Percentiles rank a stretch among this genome's conserved stretches.
These are phyloP conservation scores for Lactuca sativa DNA, from an alignment of 129 eudicot genomes.

Conservation along the genomic window DNA sequence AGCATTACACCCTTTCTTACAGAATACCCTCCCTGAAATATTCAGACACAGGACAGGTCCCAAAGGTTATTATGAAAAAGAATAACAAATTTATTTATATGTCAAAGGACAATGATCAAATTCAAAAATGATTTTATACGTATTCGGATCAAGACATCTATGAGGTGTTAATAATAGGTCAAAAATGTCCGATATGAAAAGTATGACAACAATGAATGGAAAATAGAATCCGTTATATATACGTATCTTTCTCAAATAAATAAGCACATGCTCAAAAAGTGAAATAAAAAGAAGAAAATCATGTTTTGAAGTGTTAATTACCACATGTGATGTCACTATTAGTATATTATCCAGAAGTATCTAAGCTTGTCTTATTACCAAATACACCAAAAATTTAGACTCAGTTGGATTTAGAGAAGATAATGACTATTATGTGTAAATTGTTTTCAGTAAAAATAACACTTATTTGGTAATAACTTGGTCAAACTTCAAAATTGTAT, in stretches of 20 bases:
- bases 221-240: neutral
- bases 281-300: neutral
- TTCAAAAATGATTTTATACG: conserved; percentile 5
- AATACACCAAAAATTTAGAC: no score
- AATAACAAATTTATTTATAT: no score
- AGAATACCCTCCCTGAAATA: conserved; percentile 91
- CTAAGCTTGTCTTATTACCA: no score
- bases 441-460: no score
- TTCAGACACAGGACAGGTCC: neutral
- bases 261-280: neutral
- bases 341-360: no score
- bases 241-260: neutral
- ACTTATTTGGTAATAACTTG: no score
- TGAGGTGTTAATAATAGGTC: conserved; percentile 4
- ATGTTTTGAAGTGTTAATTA: neutral
- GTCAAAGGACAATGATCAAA: neutral
- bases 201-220: neutral
- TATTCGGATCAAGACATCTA: neutral
- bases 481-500: no score
- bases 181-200: neutral
- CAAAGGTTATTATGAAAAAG: no score
- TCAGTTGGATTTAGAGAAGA: neutral
- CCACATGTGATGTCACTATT: neutral
- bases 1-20: conserved; percentile 93
- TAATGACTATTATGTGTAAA: no score